These are phyloP conservation scores for Pseudomassariella vexata DNA, from an alignment of 2,329 filamentous ascomycete genomes.

Conservation along the genomic window DNA sequence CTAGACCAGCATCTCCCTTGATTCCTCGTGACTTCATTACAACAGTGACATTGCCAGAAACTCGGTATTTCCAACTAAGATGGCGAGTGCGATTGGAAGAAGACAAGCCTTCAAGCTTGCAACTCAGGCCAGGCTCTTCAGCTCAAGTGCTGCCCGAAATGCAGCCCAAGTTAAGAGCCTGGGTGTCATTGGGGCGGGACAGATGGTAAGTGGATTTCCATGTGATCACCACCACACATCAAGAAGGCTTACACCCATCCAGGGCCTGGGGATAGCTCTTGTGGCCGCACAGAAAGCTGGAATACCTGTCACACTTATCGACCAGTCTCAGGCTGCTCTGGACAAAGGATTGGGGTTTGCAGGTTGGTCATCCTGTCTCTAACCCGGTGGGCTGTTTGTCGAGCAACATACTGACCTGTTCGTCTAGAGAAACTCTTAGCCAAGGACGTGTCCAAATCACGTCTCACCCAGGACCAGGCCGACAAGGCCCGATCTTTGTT, in stretches of 20 bases:
- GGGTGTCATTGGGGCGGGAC: slow-evolving; percentile 89
- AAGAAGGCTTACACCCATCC: slow-evolving; percentile 18
- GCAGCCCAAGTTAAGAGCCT: slow-evolving; percentile 76
- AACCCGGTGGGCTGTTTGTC: too few species aligned
- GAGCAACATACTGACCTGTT: slow-evolving; percentile 7
- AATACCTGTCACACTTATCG: slow-evolving; percentile 80
- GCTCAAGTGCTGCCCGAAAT: slow-evolving; percentile 54
- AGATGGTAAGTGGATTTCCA: slow-evolving; percentile 66
- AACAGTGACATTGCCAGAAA: too few species aligned
- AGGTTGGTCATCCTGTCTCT: slow-evolving; percentile 40
- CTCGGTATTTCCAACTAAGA: slow-evolving; percentile 23
- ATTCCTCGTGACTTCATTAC: too few species aligned
- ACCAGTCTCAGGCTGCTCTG: slow-evolving; percentile 76
- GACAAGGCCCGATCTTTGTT: slow-evolving; percentile 67
- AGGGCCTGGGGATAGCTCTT: slow-evolving; percentile 94
- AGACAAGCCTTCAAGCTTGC: slow-evolving; percentile 29
- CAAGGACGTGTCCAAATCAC: slow-evolving; percentile 86
- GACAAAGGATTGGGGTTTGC: slow-evolving; percentile 89
- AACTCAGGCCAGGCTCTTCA: slow-evolving; percentile 57
- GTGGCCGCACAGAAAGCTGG: slow-evolving; percentile 82
- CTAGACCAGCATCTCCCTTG: too few species aligned
- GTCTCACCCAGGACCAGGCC: slow-evolving; percentile 77
- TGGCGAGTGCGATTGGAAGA: slow-evolving; percentile 34
- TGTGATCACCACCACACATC: slow-evolving; percentile 23
- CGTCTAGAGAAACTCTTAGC: slow-evolving; percentile 79